Evolutionary conservation across 225 moss, liverwort and hornwort genomes (phyloP).

Genomic region (Polytrichum commune): DNA sequence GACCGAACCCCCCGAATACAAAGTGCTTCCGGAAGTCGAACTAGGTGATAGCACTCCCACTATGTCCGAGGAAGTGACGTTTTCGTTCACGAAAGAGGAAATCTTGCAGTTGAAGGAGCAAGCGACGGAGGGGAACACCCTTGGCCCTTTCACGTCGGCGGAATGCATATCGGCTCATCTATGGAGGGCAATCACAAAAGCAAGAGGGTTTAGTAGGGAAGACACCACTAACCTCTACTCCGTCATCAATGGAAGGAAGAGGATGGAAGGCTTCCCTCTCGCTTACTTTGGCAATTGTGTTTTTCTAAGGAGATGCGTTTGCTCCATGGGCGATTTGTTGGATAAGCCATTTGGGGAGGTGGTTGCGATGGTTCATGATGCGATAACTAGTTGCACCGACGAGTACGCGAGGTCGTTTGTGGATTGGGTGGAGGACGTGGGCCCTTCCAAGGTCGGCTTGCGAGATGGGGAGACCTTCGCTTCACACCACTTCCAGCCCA

Average conservation of each 20-base stretch:
- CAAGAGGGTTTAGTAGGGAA: constrained; percentile 28
- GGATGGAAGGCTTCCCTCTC: constrained; percentile 22
- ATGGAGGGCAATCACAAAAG: constrained; percentile 34
- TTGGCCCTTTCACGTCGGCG: constrained; percentile 25
- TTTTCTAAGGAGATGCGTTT: constrained; percentile 1
- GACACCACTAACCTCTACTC: constrained; percentile 15
- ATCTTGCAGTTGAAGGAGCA: constrained; percentile 32
- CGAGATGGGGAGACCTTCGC: not conserved
- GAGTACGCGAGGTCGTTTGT: constrained; percentile 1
- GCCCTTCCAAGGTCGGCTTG: not conserved
- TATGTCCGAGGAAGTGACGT: constrained; percentile 21
- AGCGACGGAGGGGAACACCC: constrained; percentile 1
- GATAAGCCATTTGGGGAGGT: constrained; percentile 28
- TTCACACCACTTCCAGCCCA: constrained; percentile 21
- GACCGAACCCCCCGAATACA: constrained; percentile 1
- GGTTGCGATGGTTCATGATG: constrained; percentile 23
- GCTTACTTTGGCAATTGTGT: constrained; percentile 40
- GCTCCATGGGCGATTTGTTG: constrained; percentile 25
- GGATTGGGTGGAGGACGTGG: constrained; percentile 15
- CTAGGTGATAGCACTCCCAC: not conserved
- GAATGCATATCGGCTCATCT: constrained; percentile 45
- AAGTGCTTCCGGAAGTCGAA: constrained; percentile 1
- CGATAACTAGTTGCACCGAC: constrained; percentile 12
- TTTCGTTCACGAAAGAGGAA: constrained; percentile 19
- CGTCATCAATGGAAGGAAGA: constrained; percentile 30